phyloP scores from a whole-genome alignment of 345 rosid species.

The Pistacia vera region DNA sequence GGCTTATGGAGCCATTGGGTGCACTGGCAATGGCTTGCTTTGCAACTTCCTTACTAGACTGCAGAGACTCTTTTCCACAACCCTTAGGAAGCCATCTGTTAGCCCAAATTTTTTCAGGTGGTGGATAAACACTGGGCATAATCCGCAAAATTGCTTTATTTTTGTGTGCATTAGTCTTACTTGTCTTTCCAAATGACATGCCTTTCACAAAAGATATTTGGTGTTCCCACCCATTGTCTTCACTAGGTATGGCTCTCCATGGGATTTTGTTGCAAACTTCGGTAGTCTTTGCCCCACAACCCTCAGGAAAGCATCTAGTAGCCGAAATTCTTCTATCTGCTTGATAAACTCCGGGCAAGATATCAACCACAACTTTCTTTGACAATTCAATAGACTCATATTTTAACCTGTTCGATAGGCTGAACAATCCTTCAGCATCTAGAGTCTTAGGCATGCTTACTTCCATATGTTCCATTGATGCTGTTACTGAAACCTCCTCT shows the following conservation, averaged over 20 bases:
- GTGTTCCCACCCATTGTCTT: not conserved
- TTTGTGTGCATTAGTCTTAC: not conserved
- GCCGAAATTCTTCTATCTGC: conserved; percentile 14
- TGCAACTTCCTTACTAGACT: not conserved
- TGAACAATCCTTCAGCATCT: not conserved
- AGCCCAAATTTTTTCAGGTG: conserved; percentile 17
- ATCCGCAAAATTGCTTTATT: not conserved
- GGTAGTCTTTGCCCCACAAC: conserved; percentile 15
- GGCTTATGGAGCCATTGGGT: conserved; percentile 1
- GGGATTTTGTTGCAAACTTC: not conserved
- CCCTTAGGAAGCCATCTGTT: conserved; percentile 20
- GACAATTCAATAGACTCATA: conserved; percentile 2
- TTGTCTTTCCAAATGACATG: not conserved
- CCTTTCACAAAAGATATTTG: not conserved
- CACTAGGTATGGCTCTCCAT: not conserved
- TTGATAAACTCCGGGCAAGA: not conserved
- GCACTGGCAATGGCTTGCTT: not conserved
- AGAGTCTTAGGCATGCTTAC: not conserved
- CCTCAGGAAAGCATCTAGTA: conserved; percentile 21
- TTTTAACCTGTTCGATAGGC: not conserved
- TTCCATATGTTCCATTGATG: conserved; percentile 6
- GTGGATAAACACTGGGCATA: conserved; percentile 8
- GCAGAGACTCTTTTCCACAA: conserved; percentile 9
- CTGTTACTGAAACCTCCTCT: not conserved
- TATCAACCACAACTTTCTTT: not conserved